These are phyloP conservation scores for Emericellopsis atlantica DNA, from an alignment of 2,329 filamentous ascomycete species.

Conservation along the genomic window DNA sequence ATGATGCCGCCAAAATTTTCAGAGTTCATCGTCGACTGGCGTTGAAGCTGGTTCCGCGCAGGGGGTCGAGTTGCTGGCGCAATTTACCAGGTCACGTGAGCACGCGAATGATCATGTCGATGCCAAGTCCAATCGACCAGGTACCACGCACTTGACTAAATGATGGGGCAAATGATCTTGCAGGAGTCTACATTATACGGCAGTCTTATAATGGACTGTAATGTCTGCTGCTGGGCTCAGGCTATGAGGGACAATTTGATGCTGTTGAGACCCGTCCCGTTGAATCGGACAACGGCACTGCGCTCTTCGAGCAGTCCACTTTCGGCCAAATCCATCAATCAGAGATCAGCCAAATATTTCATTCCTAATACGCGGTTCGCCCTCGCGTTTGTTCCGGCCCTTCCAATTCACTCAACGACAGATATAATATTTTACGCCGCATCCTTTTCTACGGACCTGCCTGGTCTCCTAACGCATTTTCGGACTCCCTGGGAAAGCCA, in stretches of 20 bases:
- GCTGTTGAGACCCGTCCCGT: too few relatives aligned
- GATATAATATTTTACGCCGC: too few relatives aligned
- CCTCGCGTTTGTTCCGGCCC: neutral
- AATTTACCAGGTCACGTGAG: conserved; percentile 3
- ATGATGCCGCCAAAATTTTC: conserved; percentile 5
- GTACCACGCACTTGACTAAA: too few relatives aligned
- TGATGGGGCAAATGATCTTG: too few relatives aligned
- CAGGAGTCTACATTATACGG: too few relatives aligned
- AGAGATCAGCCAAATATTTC: neutral
- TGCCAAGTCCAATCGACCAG: neutral
- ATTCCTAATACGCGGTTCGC: neutral
- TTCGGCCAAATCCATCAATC: conserved; percentile 2
- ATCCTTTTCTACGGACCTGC: too few relatives aligned
- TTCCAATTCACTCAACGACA: neutral
- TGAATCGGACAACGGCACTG: neutral
- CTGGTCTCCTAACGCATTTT: too few relatives aligned
- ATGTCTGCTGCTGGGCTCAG: neutral
- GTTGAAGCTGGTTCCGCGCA: neutral
- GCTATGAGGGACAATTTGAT: neutral
- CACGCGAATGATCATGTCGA: neutral
- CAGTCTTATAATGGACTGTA: too few relatives aligned
- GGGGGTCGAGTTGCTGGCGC: neutral
- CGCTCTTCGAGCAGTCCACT: neutral
- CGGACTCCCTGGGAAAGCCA: too few relatives aligned
- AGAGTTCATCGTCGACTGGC: conserved; percentile 4